Base-by-base conservation (phyloP, 139 green algal species). In the Haematococcus lacustris region DNA sequence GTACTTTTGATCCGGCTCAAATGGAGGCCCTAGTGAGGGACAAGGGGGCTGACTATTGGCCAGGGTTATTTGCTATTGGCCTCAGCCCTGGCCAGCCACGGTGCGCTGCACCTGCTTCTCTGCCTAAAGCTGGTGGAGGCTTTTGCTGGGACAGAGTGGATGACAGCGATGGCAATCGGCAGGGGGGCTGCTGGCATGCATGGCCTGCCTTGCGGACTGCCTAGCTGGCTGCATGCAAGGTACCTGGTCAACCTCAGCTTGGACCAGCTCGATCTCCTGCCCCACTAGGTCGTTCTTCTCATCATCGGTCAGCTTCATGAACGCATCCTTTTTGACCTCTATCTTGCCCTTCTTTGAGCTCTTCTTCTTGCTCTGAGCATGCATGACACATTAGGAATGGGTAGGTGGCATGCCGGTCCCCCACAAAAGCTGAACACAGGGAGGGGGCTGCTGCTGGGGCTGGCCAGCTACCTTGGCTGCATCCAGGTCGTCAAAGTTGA, bases 281-380 rank as follows among this genome's bases (percentile, higher is more conserved):
- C 72, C 78, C 33, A 86, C 82, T 38, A 92, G 77, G 51, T 90
- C 87, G 43, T 85, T 83, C 73, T 90, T 89, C 73, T 92, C 87
- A 51, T 92, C 87, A 38, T 84, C 76, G 21, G 76, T 88, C 1
- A 92, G 79, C 37, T 51, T 64, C 17, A 70, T 25, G 33, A 84
- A 78, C 28, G 40, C 5, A 2, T 73, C 43, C 37, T 76, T 71
- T 35, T 77, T 78, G 5, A 60, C 57, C 41, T 79, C 76, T 3
- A 78, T 57, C 68, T 72, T 77, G 21, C 65, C 51, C 35, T 67
- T 70, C 66, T 84, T 84, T 23, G 66, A 73, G 25, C 37, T 34
- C 1, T 41, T 51, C 70, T 83, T 88, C 53, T 76, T 75, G 62
- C 82, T 84, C 73, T 85, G 68, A 70, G 50, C n/a, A n/a, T n/a